Conservation (phyloP, 371 early-diverging fungal species). For the Phascolomyces articulosus region DNA sequence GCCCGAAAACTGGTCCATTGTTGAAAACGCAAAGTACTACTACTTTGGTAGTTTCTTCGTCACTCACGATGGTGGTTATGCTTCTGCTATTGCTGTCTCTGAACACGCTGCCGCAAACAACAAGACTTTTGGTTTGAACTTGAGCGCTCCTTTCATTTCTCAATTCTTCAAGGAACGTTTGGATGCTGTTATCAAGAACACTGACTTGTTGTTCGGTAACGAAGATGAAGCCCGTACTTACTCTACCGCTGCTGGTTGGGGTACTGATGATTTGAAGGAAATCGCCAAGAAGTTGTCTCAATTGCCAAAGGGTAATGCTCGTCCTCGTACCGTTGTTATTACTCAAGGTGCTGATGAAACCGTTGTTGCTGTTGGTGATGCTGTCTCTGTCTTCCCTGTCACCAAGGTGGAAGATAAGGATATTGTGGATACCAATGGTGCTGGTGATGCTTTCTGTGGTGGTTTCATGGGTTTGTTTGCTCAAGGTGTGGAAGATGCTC, state of each 20-base stretch:
- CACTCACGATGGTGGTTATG: constrained; percentile 73
- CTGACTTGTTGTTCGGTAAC: constrained; percentile 93
- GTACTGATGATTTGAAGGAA: constrained; percentile 71
- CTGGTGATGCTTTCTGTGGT: constrained; percentile 96
- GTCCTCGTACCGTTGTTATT: constrained; percentile 88
- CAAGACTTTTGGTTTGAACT: constrained; percentile 84
- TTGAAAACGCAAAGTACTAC: constrained; percentile 86
- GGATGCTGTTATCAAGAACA: constrained; percentile 79
- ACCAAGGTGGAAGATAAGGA: constrained; percentile 65
- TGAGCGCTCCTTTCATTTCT: constrained; percentile 94
- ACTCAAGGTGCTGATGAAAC: constrained; percentile 89
- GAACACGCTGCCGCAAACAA: constrained; percentile 81
- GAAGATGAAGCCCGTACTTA: constrained; percentile 93
- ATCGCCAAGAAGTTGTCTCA: constrained; percentile 83
- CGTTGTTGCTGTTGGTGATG: constrained; percentile 71
- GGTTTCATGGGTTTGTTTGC: constrained; percentile 89
- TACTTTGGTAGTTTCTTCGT: constrained; percentile 95
- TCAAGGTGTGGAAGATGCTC: constrained; percentile 66
- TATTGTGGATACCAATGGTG: constrained; percentile 97
- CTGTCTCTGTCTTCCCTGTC: constrained; percentile 70
- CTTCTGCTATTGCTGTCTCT: constrained; percentile 79
- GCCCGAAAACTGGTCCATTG: constrained; percentile 84
- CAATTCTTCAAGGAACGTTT: constrained; percentile 90
- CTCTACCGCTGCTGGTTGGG: constrained; percentile 70
- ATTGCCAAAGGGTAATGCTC: constrained; percentile 79